Evolutionary conservation across 192 early-diverging fungal genomes (phyloP), one percentile per base, ranked within the genome.

Genomic region (Phlyctochytrium bullatum): DNA sequence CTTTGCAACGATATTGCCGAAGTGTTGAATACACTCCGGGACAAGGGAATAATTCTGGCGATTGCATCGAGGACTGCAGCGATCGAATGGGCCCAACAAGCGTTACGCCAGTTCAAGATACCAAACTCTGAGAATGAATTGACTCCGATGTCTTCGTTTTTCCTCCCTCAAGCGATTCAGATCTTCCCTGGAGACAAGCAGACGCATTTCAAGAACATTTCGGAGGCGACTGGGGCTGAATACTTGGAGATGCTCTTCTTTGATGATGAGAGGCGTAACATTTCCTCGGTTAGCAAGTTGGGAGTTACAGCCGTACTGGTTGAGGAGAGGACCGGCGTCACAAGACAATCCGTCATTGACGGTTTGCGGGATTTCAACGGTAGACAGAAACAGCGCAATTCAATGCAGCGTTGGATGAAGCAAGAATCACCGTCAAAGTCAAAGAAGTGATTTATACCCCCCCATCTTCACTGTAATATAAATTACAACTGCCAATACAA

Each of bases 281-380:
- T 57, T 27, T 20, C 54, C 4, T 14, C 20, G 10, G 27, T 57
- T 27, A 25, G 20, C 20, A 57, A 57, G 54, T 25, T 57, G 54
- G 54, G 54, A 27, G 54, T 57, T 6, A 57, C 54, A 14, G 10
- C 12, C 27, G 10, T 57, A 6, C 27, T 57, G 16, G 54, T 57
- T 57, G 54, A 57, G 10, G 27, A 27, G 54, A n/a, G 40, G 40
- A 50, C 40, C n/a, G n/a, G n/a, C n/a, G n/a, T n/a, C n/a, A n/a
- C n/a, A n/a, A n/a, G n/a, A n/a, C n/a, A n/a, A n/a, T n/a, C n/a
- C n/a, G n/a, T n/a, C n/a, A n/a, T n/a, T n/a, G n/a, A n/a, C n/a
- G n/a, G 40, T 47, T 47, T 47, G 40, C 40, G 20, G 40, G 40
- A 47, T 47, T 14, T 47, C 40, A 47, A 6, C 6, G 20, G 20